phyloP scores from a whole-genome alignment of 345 rosid genomes.

The Eucalyptus albens region DNA sequence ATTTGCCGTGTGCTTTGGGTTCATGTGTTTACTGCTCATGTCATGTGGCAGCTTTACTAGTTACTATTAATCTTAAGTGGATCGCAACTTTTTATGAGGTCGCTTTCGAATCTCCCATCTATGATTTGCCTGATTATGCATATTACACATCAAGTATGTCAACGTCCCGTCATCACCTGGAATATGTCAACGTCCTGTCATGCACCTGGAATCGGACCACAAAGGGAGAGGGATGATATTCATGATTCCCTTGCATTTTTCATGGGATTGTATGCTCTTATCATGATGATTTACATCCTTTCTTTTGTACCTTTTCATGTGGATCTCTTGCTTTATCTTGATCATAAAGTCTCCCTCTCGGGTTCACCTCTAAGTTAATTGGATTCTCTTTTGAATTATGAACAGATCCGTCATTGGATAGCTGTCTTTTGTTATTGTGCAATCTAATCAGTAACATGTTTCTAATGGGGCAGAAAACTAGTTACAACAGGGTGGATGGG shows the following conservation, averaged over 20 bases:
- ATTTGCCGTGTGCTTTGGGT: neutral
- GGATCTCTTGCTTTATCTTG: neutral
- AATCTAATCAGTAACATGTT: neutral
- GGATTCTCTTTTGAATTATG: neutral
- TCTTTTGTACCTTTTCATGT: neutral
- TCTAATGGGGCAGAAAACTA: neutral
- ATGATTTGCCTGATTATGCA: neutral
- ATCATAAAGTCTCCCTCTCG: neutral
- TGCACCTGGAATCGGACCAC: neutral
- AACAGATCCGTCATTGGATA: neutral
- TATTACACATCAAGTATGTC: neutral
- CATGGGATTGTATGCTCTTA: neutral
- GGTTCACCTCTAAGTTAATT: neutral
- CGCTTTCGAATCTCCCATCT: neutral
- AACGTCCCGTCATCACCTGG: neutral
- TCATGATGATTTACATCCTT: neutral
- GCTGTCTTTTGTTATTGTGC: neutral
- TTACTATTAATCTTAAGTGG: neutral
- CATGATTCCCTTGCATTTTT: neutral
- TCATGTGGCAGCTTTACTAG: neutral
- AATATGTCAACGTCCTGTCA: neutral
- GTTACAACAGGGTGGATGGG: neutral
- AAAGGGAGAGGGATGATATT: neutral
- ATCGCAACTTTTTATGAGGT: neutral
- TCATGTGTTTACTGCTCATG: neutral